Evolutionary conservation across 768 basidiomycete genomes (phyloP).

Genomic region (Xerocomus brunneocitrinus): DNA sequence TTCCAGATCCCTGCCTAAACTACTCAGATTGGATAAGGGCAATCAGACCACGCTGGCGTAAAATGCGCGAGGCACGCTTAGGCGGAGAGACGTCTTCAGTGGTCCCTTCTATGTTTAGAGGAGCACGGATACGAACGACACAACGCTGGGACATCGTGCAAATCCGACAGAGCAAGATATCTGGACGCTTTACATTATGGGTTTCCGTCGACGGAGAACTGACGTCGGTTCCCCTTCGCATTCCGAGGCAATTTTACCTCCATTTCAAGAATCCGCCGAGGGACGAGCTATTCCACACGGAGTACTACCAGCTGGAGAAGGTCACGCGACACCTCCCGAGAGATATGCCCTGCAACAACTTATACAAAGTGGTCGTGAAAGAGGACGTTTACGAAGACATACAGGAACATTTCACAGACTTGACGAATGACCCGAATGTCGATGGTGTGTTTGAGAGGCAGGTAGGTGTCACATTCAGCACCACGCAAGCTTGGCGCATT

Average conservation of each 20-base stretch:
- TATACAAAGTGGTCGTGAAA: constrained; percentile 78
- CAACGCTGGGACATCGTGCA: constrained; percentile 92
- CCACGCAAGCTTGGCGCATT: neutral
- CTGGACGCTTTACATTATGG: constrained; percentile 88
- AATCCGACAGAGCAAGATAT: constrained; percentile 67
- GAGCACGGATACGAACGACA: constrained; percentile 51
- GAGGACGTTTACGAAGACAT: constrained; percentile 82
- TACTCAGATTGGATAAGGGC: constrained; percentile 78
- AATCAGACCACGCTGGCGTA: constrained; percentile 76
- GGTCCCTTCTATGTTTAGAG: constrained; percentile 73
- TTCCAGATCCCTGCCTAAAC: constrained; percentile 60
- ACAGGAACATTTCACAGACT: constrained; percentile 86
- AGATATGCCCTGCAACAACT: constrained; percentile 66
- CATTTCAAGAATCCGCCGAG: constrained; percentile 72
- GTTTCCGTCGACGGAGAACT: constrained; percentile 76
- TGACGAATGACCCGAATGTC: constrained; percentile 91
- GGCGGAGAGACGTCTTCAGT: constrained; percentile 38
- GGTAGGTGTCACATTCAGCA: constrained; percentile 38
- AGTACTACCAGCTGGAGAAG: constrained; percentile 66
- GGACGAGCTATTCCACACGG: constrained; percentile 62
- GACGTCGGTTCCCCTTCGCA: constrained; percentile 73
- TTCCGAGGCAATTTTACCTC: constrained; percentile 90
- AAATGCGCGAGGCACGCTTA: constrained; percentile 45
- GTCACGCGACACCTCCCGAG: constrained; percentile 78
- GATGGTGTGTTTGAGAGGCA: constrained; percentile 94